A percentile compares a stretch with the other conserved stretches of the same genome.
phyloP scores from a whole-genome alignment of 352 stramenopile genomes.

The Aphanomyces stellatus region DNA sequence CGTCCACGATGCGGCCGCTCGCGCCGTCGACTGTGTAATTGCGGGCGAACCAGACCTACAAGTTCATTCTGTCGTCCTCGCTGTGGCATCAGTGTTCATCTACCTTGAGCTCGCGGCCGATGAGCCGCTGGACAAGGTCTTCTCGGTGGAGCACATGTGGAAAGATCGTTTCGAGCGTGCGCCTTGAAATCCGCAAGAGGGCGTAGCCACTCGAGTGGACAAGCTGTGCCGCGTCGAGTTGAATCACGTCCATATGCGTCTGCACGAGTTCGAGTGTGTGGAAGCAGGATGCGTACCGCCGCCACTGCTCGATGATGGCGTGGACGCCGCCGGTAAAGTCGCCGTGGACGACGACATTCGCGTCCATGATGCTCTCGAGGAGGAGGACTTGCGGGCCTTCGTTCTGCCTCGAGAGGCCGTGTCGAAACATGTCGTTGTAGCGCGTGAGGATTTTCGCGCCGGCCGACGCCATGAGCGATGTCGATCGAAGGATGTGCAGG shows the following conservation, averaged over 20 bases:
- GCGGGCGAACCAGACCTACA: neutral
- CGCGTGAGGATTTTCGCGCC: neutral
- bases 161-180: neutral
- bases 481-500: constrained; percentile 4
- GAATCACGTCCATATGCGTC: neutral
- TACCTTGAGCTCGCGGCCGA: neutral
- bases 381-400: neutral
- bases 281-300: neutral
- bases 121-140: neutral
- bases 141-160: neutral
- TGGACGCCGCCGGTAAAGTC: neutral
- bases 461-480: neutral
- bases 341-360: neutral
- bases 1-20: neutral
- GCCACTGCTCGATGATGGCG: neutral
- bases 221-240: neutral
- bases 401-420: neutral
- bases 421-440: neutral
- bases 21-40: neutral
- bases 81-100: neutral
- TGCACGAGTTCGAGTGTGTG: neutral
- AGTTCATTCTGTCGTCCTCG: neutral
- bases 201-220: neutral
- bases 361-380: neutral
- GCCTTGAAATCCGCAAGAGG: neutral